Base-by-base conservation (phyloP, 228 moss, liverwort and hornwort species). In the Sphagnum magellanicum region DNA sequence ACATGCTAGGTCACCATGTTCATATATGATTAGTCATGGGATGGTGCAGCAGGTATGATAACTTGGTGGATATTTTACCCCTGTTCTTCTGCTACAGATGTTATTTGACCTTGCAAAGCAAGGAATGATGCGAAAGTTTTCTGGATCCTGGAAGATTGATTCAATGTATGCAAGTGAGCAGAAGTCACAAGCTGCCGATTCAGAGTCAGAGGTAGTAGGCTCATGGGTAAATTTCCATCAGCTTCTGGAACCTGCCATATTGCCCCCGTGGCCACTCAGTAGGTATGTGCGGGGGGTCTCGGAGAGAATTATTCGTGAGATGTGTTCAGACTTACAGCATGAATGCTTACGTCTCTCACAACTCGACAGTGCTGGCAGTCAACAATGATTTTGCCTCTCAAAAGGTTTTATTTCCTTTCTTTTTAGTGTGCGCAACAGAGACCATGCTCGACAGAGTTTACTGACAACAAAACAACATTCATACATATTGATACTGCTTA, bases 71-170 rank as follows among this genome's bases (percentile, higher is more conserved):
- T n/a, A 64, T 11, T 4, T 12, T 64, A 3, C 4, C 55, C 4
- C 55, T 12, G 8, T 55, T 55, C 12, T 16, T 61, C 59, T 17
- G 52, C 61, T 67, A 77, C 88, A 95, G 94, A 68, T 92, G 69
- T 67, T 66, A n/a, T 92, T 90, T 15, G 78, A 88, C 60, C 76
- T 96, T 51, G 89, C 89, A 12, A 80, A 68, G 70, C 77, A 89
- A 77, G 95, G 95, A 9, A 91, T 91, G 88, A 91, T 92, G 95
- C 86, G 83, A 64, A 90, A 92, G 71, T 96, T 96, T 51, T 16
- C 72, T 0, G 95, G 95, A 4, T 74, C 78, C 16, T 96, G 95
- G 95, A 88, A 83, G 79, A 75, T 92, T 0, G 92, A 92, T 47
- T 90, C 92, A 0, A 86, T 79, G 79, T 82, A 70, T 51, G 79